Evolutionary conservation across 1,284 basidiomycete genomes (phyloP).

Genomic region (Lentinula novae-zelandiae): DNA sequence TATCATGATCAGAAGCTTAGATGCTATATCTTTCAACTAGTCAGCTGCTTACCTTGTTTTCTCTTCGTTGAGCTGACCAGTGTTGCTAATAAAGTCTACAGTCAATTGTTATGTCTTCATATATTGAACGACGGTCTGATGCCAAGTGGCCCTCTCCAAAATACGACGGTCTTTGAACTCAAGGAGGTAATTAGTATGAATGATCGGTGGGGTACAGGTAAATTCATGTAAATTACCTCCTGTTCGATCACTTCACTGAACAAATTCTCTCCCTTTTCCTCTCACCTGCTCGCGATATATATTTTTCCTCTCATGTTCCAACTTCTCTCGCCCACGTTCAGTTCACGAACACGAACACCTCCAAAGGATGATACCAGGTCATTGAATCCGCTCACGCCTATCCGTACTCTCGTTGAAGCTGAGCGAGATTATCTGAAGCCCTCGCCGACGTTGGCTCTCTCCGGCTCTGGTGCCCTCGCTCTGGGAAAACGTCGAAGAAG

Average conservation of each 20-base stretch:
- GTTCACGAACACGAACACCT: neutral
- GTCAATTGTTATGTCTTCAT: too few species aligned
- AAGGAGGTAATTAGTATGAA: too few species aligned
- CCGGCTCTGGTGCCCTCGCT: neutral
- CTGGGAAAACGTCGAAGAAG: slow-evolving; percentile 18
- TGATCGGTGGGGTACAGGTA: too few species aligned
- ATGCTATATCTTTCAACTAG: too few species aligned
- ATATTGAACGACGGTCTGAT: too few species aligned
- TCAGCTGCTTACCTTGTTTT: too few species aligned
- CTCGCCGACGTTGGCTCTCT: slow-evolving; percentile 2
- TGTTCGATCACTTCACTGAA: neutral
- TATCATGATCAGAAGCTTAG: too few species aligned
- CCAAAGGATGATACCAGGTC: neutral
- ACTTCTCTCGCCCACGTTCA: neutral
- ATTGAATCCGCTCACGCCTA: slow-evolving; percentile 22
- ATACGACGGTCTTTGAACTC: too few species aligned
- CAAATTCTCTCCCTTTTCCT: neutral
- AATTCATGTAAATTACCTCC: neutral
- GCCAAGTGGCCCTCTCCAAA: too few species aligned
- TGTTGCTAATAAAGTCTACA: too few species aligned
- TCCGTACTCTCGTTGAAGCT: slow-evolving; percentile 25
- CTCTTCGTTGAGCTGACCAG: too few species aligned
- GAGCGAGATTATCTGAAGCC: slow-evolving; percentile 18
- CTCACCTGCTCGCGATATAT: neutral
- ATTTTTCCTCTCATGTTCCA: neutral